These are phyloP conservation scores for Fragaria ananassa DNA, from an alignment of 306 rosid species.

Conservation along the genomic window DNA sequence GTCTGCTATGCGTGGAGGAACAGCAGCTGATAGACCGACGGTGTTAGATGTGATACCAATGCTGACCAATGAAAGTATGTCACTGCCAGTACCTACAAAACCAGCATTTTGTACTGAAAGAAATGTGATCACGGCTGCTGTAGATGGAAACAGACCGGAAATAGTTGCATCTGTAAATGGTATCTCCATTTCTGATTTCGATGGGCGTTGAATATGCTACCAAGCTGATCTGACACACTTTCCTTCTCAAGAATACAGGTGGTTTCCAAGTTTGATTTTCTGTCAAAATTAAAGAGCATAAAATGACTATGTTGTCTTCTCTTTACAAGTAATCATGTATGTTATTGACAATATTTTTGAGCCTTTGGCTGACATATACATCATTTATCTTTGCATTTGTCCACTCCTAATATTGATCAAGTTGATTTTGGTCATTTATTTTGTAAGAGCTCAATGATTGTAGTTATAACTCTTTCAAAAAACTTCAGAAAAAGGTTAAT, in stretches of 20 bases:
- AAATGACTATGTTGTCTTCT: too few species aligned
- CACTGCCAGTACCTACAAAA: neutral
- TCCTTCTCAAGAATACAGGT: neutral
- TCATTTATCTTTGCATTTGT: too few species aligned
- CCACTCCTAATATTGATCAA: neutral
- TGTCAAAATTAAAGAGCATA: too few species aligned
- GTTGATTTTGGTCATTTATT: too few species aligned
- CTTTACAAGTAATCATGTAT: neutral
- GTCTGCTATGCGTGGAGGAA: neutral
- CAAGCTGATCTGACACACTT: neutral
- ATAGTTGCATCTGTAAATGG: neutral
- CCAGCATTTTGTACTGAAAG: neutral
- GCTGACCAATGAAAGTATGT: neutral
- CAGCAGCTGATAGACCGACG: neutral
- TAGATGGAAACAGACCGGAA: neutral
- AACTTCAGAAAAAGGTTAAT: too few species aligned
- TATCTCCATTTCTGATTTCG: constrained; percentile 11
- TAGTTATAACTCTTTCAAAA: too few species aligned
- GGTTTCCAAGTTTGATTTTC: too few species aligned
- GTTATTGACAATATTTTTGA: too few species aligned
- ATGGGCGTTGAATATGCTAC: neutral
- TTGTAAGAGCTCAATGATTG: too few species aligned
- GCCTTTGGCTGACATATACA: too few species aligned
- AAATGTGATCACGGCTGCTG: neutral
- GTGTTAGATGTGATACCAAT: neutral